Base-by-base conservation (phyloP, 2,329 filamentous ascomycete species). In the Zasmidium angulare region DNA sequence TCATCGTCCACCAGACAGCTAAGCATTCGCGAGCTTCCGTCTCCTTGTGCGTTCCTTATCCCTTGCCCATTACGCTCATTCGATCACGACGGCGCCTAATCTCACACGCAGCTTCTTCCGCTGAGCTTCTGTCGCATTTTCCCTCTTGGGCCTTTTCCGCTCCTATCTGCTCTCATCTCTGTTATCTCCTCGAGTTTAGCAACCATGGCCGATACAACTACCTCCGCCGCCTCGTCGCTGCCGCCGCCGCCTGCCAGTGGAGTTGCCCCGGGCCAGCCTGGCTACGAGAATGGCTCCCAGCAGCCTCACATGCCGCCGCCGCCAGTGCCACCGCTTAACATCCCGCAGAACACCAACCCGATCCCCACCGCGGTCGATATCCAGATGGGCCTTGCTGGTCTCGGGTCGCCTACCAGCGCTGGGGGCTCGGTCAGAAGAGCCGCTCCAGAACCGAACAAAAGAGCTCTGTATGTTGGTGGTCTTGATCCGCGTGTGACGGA, bases 361-460 rank as follows among this genome's bases (percentile, higher is more conserved):
- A 95, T 97, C 72, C 93, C 93, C 51, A 96, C 91, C 26, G 91
- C 92, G 64, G 93, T 97, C 72, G 61, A 92, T 89, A 20, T 36
- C 2, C n/a, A 43, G 26, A 31, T 40, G 22, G 22, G 46, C 40
- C 36, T 43, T n/a, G 24, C 31, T 9, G 86, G 86, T 60, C 85
- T 96, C 74, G 88, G 95, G 83, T 97, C 95, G 56, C 93, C 95
- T 11, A 89, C 87, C 71, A 92, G 89, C 70, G 87, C 87, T 62
- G 90, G 88, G 62, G 88, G 89, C 64, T 95, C 91, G 73, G 86
- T 90, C 55, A 89, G 95, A 70, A 92, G 95, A 74, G 90, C 93
- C 62, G 95, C 95, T 54, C 95, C 95, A 57, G 95, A 99, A 81
- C 95, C 95, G 65, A 99, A 99, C 82, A 99, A 99, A 86, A 87